Evolutionary conservation across 2,329 filamentous ascomycete genomes (phyloP).

Genomic region (Phaeosphaeria sp.): DNA sequence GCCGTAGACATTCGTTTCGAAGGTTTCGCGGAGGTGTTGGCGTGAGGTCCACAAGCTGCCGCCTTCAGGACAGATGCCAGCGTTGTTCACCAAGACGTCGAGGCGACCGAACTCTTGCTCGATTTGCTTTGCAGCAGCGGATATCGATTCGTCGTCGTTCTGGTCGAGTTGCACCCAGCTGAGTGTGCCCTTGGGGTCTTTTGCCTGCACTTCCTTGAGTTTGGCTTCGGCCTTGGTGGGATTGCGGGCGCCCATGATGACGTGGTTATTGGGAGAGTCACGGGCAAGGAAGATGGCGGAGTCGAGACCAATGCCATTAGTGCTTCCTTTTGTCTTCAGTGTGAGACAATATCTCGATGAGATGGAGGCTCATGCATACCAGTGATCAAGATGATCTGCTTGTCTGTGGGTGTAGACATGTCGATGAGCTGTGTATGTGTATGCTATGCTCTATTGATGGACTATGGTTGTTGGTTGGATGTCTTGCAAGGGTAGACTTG

Average conservation of each 20-base stretch:
- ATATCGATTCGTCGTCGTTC: conserved; percentile 42
- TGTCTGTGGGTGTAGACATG: conserved; percentile 17
- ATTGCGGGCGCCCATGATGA: conserved; percentile 46
- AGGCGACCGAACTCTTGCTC: conserved; percentile 53
- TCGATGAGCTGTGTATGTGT: neutral
- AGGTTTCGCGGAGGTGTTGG: conserved; percentile 22
- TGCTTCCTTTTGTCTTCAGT: conserved; percentile 34
- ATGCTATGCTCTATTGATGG: neutral
- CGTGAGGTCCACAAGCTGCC: conserved; percentile 19
- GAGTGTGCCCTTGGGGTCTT: conserved; percentile 37
- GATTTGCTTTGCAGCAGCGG: conserved; percentile 41
- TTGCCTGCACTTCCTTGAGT: conserved; percentile 35
- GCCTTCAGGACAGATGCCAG: conserved; percentile 60
- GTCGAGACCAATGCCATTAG: conserved; percentile 46
- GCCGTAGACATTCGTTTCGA: conserved; percentile 50
- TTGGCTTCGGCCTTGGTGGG: conserved; percentile 40
- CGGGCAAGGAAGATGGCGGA: conserved; percentile 37
- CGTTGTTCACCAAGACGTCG: conserved; percentile 88
- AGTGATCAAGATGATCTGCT: conserved; percentile 40
- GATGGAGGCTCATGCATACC: conserved; percentile 11
- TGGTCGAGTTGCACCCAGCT: conserved; percentile 47
- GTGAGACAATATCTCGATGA: neutral
- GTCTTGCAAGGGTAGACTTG: neutral
- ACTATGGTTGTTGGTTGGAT: neutral
- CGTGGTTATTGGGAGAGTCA: conserved; percentile 40